phyloP scores from a whole-genome alignment of 345 rosid genomes.

The Salix purpurea region DNA sequence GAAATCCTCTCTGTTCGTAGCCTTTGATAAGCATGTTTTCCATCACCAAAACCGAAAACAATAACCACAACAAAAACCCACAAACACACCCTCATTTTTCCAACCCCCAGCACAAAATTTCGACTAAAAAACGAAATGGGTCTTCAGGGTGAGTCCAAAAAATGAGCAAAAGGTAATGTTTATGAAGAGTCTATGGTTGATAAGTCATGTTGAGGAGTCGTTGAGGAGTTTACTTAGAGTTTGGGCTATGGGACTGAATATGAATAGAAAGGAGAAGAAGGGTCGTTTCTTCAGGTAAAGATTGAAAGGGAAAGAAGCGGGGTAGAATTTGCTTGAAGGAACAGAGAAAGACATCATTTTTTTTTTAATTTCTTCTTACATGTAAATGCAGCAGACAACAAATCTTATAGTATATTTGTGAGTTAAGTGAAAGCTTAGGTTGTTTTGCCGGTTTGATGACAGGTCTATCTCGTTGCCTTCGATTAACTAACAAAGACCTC shows the following conservation, averaged over 20 bases:
- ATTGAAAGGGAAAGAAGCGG: constrained; percentile 31
- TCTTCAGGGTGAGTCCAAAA: constrained; percentile 15
- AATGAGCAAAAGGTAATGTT: constrained; percentile 23
- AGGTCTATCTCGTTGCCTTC: constrained; percentile 30
- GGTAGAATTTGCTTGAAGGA: constrained; percentile 66
- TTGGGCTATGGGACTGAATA: constrained; percentile 29
- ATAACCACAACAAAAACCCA: constrained; percentile 33
- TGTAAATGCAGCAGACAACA: not conserved
- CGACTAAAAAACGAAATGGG: constrained; percentile 21
- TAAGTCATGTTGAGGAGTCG: constrained; percentile 63
- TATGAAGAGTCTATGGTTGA: constrained; percentile 48
- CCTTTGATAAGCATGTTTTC: constrained; percentile 37
- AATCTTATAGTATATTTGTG: not conserved
- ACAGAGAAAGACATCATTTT: constrained; percentile 33
- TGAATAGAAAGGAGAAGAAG: constrained; percentile 17
- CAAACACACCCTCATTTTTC: constrained; percentile 32
- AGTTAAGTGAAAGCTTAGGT: constrained; percentile 37
- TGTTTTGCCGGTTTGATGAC: constrained; percentile 44
- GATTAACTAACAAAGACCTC: not conserved
- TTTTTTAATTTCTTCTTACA: not conserved
- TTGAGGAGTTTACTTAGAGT: constrained; percentile 66
- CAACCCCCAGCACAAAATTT: not conserved
- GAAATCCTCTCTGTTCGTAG: constrained; percentile 71
- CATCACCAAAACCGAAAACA: constrained; percentile 18
- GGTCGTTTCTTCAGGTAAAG: constrained; percentile 17